phyloP scores from a whole-genome alignment of 441 rosid genomes.

The Adansonia grandidieri region DNA sequence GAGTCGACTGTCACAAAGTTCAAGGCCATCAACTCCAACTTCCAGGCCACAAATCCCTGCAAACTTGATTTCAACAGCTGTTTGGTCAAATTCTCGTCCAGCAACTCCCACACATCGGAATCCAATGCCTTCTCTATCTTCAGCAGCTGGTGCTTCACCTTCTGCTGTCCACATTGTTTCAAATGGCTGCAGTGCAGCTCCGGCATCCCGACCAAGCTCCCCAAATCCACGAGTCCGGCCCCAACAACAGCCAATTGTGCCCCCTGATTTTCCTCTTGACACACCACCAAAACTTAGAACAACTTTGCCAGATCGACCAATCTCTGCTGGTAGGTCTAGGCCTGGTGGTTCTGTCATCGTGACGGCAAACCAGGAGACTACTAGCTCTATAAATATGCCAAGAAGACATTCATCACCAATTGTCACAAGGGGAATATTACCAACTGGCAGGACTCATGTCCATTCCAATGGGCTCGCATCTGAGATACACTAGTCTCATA shows the following conservation, averaged over 20 bases:
- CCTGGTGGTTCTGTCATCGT: slow-evolving; percentile 48
- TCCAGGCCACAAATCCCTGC: slow-evolving; percentile 75
- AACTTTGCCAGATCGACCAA: slow-evolving; percentile 85
- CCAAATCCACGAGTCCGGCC: slow-evolving; percentile 74
- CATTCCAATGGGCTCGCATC: slow-evolving; percentile 51
- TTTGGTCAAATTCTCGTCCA: slow-evolving; percentile 80
- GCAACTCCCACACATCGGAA: slow-evolving; percentile 86
- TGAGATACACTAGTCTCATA: slow-evolving; percentile 62
- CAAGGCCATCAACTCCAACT: slow-evolving; percentile 87
- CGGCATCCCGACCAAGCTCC: slow-evolving; percentile 82
- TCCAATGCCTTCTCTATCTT: slow-evolving; percentile 50
- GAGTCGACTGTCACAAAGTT: slow-evolving; percentile 57
- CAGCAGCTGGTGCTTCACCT: slow-evolving; percentile 46
- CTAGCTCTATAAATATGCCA: slow-evolving; percentile 42
- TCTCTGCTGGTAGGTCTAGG: slow-evolving; percentile 96
- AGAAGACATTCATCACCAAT: slow-evolving; percentile 56
- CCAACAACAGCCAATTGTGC: slow-evolving; percentile 69
- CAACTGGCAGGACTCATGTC: slow-evolving; percentile 62
- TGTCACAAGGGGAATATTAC: slow-evolving; percentile 72
- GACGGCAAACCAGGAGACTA: slow-evolving; percentile 58
- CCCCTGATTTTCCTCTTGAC: slow-evolving; percentile 81
- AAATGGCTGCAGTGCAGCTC: slow-evolving; percentile 63
- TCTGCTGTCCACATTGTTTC: slow-evolving; percentile 60
- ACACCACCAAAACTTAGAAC: slow-evolving; percentile 95
- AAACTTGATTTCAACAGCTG: slow-evolving; percentile 48